Evolutionary conservation across 129 eudicot species (phyloP), one percentile per base, ranked within the genome.

Genomic region (Glebionis coronaria): DNA sequence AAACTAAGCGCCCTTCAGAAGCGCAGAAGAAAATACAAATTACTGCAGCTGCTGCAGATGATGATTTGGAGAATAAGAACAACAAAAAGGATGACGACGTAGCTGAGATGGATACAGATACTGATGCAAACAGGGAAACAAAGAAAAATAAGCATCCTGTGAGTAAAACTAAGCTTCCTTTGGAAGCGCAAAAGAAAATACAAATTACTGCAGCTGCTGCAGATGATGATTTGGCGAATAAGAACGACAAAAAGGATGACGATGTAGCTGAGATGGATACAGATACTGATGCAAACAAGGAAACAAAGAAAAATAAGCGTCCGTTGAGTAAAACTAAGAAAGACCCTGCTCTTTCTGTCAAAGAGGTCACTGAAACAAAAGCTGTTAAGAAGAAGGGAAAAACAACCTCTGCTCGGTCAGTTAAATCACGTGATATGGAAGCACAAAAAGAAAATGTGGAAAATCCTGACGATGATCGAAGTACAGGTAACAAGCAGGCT

Each of bases 401-500:
- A 42, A 20, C 70, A 27, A 61, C 50, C 44, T 42, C 70, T 25
- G 60, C 44, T 38, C 20, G 19, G 19, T 9, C 1, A 35, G 42
- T 35, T 35, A 35, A 35, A 35, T 9, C 42, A 35, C 2, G 56
- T 59, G 68, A 68, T 16, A 18, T 53, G 58, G 83, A 87, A 74
- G 76, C 53, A 49, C 96, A 79, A 72, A 86, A 89, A 78, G 98
- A 92, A 63, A 88, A 88, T 70, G 46, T 14, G 42, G 75, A 78
- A 56, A 69, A 63, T 60, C 27, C 14, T 63, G 51, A 54, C 45
- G 72, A 28, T 50, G 73, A 67, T 57, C 76, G 67, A 38, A 85
- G 70, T 60, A 66, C 12, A 57, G 56, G 58, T 64, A 73, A 83
- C 19, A 61, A 46, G 51, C 70, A 61, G 25, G 76, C 25, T 12